Evolutionary conservation across 164 flowering plant genomes (phyloP), one percentile per base, ranked within the genome.

Genomic region (Tetrastigma voinierianum): DNA sequence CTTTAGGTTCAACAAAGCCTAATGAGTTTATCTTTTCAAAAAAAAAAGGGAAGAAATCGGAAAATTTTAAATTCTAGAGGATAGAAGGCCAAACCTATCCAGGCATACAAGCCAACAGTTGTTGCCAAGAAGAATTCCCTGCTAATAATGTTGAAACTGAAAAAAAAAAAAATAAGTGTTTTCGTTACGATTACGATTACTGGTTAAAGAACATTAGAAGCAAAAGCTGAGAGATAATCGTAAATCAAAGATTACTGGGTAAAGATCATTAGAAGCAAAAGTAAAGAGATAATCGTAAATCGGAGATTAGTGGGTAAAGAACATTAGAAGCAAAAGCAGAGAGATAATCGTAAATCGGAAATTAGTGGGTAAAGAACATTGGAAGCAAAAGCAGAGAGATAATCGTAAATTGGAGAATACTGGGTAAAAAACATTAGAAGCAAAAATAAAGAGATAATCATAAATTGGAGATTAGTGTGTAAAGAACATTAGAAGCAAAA

Each of bases 81-180:
- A 23, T 47, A 53, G 56, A 71, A 68, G 52, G 51, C 40, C 14
- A 16, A 16, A 91, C 98, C 98, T 78, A 90, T 75, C 99, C 97
- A 95, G 44, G 68, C 32, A 65, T 67, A 57, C 52, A 92, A 78
- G 48, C 88, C 87, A 61, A 75, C 63, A 19, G 97, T 92, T 59
- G 97, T 84, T 45, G 91, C 86, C 74, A 83, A 72, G 76, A 89
- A 89, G 73, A 92, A 90, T 68, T 86, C 90, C 75, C 54, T 82
- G 84, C 93, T 87, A 63, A 92, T 87, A 65, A 75, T 66, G 16
- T 84, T 84, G 70, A 84, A 88, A 52, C 99, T 92, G 96, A 21
- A 75, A 59, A 17, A 25, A 72, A 3, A 69, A 62, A 21, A 60
- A 9, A 66, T 25, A 47, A 46, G 43, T 15, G 43, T 52, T 58